phyloP scores from a whole-genome alignment of 148 eudicot genomes.

The Fallopia convolvulus region DNA sequence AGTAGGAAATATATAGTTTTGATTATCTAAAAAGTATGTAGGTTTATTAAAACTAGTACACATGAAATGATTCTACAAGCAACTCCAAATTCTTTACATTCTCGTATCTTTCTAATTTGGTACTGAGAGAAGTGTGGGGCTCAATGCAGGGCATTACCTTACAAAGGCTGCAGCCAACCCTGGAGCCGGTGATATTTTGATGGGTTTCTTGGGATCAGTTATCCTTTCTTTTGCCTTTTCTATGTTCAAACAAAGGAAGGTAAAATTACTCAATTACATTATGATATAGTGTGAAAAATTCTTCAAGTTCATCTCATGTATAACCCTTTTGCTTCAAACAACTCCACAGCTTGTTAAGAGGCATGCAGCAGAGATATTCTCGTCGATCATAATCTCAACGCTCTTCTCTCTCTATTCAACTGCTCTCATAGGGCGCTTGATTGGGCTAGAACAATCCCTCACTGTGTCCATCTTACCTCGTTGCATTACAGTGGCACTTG shows the following conservation, averaged over 20 bases:
- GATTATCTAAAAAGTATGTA: background rate
- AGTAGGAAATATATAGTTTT: background rate
- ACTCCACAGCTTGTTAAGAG: constrained; percentile 83
- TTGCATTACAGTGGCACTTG: constrained; percentile 97
- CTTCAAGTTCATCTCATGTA: background rate
- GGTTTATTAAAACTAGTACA: background rate
- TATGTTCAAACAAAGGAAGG: constrained; percentile 98
- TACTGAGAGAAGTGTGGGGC: background rate
- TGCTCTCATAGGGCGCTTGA: constrained; percentile 78
- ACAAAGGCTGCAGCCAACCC: constrained; percentile 80
- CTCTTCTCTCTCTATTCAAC: constrained; percentile 89
- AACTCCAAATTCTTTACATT: background rate
- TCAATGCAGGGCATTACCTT: constrained; percentile 66
- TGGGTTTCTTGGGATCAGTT: constrained; percentile 98
- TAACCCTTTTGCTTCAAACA: background rate
- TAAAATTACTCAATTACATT: constrained; percentile 13
- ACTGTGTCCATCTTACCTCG: constrained; percentile 88
- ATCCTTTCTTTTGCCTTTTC: constrained; percentile 98
- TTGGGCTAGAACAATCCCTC: constrained; percentile 67
- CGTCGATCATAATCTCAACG: constrained; percentile 68
- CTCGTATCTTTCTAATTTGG: background rate
- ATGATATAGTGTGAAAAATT: background rate
- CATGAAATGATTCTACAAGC: background rate
- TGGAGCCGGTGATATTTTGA: constrained; percentile 96
- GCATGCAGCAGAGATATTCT: constrained; percentile 96